phyloP scores from a whole-genome alignment of 208 protist genomes.

The Leishmania amazonensis region DNA sequence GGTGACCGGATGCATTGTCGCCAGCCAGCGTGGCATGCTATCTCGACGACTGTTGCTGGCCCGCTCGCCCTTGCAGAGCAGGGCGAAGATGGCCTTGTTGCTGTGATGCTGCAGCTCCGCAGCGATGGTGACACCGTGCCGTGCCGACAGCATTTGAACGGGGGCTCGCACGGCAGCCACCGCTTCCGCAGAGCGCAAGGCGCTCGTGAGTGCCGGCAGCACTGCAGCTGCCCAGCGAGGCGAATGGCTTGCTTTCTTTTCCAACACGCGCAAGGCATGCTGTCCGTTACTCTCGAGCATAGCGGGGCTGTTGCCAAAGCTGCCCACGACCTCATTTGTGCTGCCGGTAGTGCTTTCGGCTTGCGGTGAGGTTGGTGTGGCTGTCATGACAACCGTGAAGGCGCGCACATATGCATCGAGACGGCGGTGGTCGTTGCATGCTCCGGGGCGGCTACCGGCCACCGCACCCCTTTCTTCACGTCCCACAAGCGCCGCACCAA shows the following conservation, averaged over 20 bases:
- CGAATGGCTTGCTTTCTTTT: background rate
- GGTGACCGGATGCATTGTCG: background rate
- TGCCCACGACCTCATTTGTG: background rate
- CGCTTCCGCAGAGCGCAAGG: background rate
- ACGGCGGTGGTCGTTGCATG: background rate
- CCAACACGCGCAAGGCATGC: background rate
- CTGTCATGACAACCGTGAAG: slow-evolving; percentile 31
- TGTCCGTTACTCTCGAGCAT: slow-evolving; percentile 22
- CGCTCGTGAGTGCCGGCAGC: slow-evolving; percentile 4
- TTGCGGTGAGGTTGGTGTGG: slow-evolving; percentile 34
- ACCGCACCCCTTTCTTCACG: background rate
- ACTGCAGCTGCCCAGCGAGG: slow-evolving; percentile 14
- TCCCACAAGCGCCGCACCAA: slow-evolving; percentile 5
- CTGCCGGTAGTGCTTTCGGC: background rate
- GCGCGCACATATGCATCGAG: slow-evolving; percentile 20
- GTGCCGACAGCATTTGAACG: slow-evolving; percentile 13
- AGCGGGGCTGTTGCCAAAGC: background rate
- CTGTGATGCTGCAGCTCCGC: slow-evolving; percentile 4
- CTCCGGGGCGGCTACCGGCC: background rate
- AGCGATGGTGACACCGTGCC: slow-evolving; percentile 7
- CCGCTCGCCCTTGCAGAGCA: background rate
- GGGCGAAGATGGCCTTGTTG: background rate
- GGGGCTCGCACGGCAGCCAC: background rate
- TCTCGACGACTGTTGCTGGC: background rate
- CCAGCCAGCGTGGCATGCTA: background rate